Percentiles rank a stretch among this genome's conserved stretches.
Evolutionary conservation across 2,329 filamentous ascomycete genomes (phyloP).

Genomic region (Chrysoporthe deuterocubensis): DNA sequence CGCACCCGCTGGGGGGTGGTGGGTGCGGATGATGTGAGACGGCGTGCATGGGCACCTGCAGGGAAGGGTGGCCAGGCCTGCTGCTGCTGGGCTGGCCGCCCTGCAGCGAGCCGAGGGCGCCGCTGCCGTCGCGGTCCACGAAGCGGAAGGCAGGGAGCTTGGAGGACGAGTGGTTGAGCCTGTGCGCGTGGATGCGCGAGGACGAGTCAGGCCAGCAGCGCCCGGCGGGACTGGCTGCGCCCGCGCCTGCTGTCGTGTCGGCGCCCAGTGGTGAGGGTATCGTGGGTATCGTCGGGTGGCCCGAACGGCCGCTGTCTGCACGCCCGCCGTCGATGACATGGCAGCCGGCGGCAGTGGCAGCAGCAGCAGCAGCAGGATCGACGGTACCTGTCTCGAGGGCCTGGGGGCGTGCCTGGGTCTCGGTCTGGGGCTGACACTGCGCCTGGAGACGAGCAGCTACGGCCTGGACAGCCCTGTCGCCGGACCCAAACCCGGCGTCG

Average conservation of each 20-base stretch:
- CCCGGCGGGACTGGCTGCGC: not conserved
- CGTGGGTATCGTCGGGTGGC: not conserved
- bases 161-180: slow-evolving; percentile 58
- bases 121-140: slow-evolving; percentile 42
- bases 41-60: slow-evolving; percentile 5
- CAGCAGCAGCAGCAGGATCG: not conserved
- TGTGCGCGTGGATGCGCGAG: slow-evolving; percentile 46
- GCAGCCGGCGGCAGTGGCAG: not conserved
- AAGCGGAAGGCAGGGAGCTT: slow-evolving; percentile 61
- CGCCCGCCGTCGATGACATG: not conserved
- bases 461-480: slow-evolving; percentile 13
- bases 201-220: slow-evolving; percentile 9
- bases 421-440: slow-evolving; percentile 13
- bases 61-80: not conserved
- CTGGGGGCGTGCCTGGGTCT: slow-evolving; percentile 6
- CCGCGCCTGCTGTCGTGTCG: not conserved
- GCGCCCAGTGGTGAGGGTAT: not conserved
- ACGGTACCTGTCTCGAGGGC: not conserved
- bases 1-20: not conserved
- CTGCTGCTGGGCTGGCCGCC: not conserved
- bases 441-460: not conserved
- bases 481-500: slow-evolving; percentile 13
- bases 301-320: not conserved
- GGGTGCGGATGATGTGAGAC: not conserved
- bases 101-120: not conserved